Percentiles rank a stretch among this genome's conserved stretches.
Evolutionary conservation across 805 yeast species (phyloP).

Genomic region (Dipodascus albidus): DNA sequence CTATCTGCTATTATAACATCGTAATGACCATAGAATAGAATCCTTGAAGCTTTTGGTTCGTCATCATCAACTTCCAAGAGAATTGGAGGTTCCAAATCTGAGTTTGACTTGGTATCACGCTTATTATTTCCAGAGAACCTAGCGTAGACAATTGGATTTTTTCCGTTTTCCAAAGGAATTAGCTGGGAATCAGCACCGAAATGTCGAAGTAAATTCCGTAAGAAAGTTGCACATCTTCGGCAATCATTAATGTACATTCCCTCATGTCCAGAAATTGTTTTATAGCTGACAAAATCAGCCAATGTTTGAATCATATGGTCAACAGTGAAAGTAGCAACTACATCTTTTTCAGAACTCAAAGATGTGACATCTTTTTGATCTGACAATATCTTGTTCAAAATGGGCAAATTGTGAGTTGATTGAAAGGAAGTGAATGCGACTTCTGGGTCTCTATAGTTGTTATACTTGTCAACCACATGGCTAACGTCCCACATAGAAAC

Average conservation of each 20-base stretch:
- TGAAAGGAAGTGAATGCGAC: not conserved
- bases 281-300: slow-evolving; percentile 49
- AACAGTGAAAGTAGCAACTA: slow-evolving; percentile 30
- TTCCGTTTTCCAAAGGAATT: slow-evolving; percentile 58
- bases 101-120: slow-evolving; percentile 6
- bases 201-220: slow-evolving; percentile 47
- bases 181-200: slow-evolving; percentile 58
- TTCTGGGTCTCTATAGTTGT: not conserved
- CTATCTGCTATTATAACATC: slow-evolving; percentile 80
- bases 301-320: slow-evolving; percentile 57
- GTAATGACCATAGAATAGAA: slow-evolving; percentile 91
- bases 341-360: slow-evolving; percentile 4
- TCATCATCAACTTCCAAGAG: not conserved
- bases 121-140: slow-evolving; percentile 36
- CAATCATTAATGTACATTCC: slow-evolving; percentile 64
- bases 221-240: slow-evolving; percentile 72
- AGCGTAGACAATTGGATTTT: slow-evolving; percentile 77
- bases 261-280: slow-evolving; percentile 69
- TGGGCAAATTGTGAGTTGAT: slow-evolving; percentile 1
- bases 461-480: slow-evolving; percentile 12
- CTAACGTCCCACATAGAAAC: slow-evolving; percentile 61
- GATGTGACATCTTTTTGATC: not conserved
- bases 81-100: slow-evolving; percentile 3
- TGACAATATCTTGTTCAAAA: not conserved
- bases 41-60: slow-evolving; percentile 27